Evolutionary conservation across 495 filamentous ascomycete genomes (phyloP), one percentile per base, ranked within the genome.

Genomic region (Glarea lozoyensis): DNA sequence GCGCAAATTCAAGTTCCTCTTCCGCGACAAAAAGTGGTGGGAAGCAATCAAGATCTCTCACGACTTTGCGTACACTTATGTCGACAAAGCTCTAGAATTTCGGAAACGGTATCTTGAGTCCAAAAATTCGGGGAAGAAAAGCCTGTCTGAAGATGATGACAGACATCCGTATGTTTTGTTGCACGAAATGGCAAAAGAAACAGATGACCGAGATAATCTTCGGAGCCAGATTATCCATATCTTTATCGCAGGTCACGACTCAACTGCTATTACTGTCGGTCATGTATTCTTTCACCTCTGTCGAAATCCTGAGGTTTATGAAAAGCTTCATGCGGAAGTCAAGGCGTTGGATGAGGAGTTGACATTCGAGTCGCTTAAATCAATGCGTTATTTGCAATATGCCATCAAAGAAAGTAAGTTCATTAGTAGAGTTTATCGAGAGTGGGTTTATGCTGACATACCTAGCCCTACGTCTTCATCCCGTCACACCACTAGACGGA

Each of bases 171-270:
- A 78, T 42, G 60, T 75, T 15, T 76, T 76, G 34, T 58, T 78
- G 2, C 57, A 72, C 37, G 69, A 67, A 44, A 50, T 78, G 11
- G 56, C 69, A 21, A 60, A 61, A 47, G 41, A 60, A 9, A 52
- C 56, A 1, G 45, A 61, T 37, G 31, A 63, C n/a, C 56, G 64
- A 13, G 24, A 37, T 4, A 37, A 56, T 23, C 45, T 75, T 9
- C 57, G 68, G 0, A 63, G 69, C 39, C 60, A 78, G 44, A 48
- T 73, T 5, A 51, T 73, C 1, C 64, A 68, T 36, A 63, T 76
- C 24, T 63, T 76, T 10, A 60, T 78, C 11, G 74, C 72, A 3
- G 68, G 67, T 6, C 61, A 69, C 29, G 80, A 84, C 42, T 82
- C 79, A 3, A 84, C 79, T 31, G 56, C 73, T 52, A 70, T 17